Evolutionary conservation across 2,329 filamentous ascomycete species (phyloP).

Genomic region (Raffaelea arxii): DNA sequence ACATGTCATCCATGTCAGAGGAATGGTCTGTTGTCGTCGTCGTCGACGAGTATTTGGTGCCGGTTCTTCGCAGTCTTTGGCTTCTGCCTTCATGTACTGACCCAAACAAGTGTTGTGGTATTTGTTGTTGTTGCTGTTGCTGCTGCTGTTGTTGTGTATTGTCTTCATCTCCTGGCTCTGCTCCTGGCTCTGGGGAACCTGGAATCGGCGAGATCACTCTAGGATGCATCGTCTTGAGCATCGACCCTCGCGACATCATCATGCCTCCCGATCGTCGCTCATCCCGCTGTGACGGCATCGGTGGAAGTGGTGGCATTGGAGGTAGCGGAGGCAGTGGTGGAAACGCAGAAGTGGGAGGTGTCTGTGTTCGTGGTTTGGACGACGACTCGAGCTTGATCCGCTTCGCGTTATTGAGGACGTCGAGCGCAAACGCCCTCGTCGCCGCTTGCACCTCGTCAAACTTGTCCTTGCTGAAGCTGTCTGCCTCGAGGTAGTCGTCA

Average conservation of each 20-base stretch:
- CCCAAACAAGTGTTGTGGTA: neutral
- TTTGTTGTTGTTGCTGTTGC: neutral
- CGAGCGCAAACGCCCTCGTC: constrained; percentile 29
- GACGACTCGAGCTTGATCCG: constrained; percentile 19
- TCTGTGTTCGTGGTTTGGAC: too few relatives aligned
- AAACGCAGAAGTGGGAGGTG: constrained; percentile 11
- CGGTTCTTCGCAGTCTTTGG: too few relatives aligned
- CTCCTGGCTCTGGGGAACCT: neutral
- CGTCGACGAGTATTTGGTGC: neutral
- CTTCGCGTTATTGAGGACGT: constrained; percentile 25
- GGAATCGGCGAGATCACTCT: neutral
- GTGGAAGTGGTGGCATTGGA: constrained; percentile 14
- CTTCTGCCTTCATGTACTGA: too few relatives aligned
- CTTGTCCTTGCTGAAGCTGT: constrained; percentile 24
- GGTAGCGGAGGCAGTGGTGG: constrained; percentile 20
- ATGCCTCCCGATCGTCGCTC: constrained; percentile 7
- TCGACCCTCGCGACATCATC: neutral
- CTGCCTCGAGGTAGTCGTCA: constrained; percentile 29
- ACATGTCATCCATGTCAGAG: neutral
- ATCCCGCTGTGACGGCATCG: constrained; percentile 3
- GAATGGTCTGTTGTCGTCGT: too few relatives aligned
- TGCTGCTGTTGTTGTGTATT: neutral
- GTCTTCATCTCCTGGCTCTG: neutral
- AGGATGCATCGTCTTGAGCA: constrained; percentile 7
- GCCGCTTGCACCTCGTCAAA: constrained; percentile 28